A percentile compares a stretch with the other conserved stretches of the same genome.
Evolutionary conservation across 1,139 yeast genomes (phyloP).

Genomic region (Geotrichum siamense): DNA sequence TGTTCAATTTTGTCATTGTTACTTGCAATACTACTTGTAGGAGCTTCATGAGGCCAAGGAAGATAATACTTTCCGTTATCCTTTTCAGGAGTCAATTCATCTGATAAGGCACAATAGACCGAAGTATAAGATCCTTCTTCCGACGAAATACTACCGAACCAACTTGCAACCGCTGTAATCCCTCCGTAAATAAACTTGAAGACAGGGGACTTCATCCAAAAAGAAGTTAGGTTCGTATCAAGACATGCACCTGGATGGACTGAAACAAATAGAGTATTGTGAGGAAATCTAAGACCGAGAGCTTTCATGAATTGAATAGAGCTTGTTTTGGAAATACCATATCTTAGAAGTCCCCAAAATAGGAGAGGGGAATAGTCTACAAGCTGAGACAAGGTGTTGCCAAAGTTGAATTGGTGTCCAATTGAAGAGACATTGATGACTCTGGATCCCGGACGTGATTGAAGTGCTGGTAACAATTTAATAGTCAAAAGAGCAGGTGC

Average conservation of each 20-base stretch:
- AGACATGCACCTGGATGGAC: constrained; percentile 81
- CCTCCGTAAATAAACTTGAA: neutral
- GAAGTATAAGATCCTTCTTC: constrained; percentile 69
- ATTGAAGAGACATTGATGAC: constrained; percentile 63
- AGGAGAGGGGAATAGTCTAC: constrained; percentile 49
- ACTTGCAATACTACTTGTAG: constrained; percentile 45
- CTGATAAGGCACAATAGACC: constrained; percentile 54
- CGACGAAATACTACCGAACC: constrained; percentile 58
- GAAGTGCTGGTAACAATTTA: constrained; percentile 50
- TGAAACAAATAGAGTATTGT: constrained; percentile 48
- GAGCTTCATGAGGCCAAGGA: constrained; percentile 51
- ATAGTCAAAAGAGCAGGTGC: constrained; percentile 69
- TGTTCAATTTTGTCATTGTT: constrained; percentile 57
- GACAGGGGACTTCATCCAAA: neutral
- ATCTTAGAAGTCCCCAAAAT: constrained; percentile 70
- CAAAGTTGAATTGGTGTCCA: constrained; percentile 55
- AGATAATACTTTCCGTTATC: constrained; percentile 58
- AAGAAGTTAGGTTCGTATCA: constrained; percentile 60
- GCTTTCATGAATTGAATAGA: constrained; percentile 69
- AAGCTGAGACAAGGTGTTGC: constrained; percentile 46
- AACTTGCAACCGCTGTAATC: constrained; percentile 45
- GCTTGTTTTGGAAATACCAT: constrained; percentile 72
- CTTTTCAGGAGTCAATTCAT: constrained; percentile 40
- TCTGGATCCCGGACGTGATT: constrained; percentile 41
- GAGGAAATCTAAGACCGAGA: constrained; percentile 60